Conservation (phyloP, 192 early-diverging fungal genomes). For the Backusella westeae region DNA sequence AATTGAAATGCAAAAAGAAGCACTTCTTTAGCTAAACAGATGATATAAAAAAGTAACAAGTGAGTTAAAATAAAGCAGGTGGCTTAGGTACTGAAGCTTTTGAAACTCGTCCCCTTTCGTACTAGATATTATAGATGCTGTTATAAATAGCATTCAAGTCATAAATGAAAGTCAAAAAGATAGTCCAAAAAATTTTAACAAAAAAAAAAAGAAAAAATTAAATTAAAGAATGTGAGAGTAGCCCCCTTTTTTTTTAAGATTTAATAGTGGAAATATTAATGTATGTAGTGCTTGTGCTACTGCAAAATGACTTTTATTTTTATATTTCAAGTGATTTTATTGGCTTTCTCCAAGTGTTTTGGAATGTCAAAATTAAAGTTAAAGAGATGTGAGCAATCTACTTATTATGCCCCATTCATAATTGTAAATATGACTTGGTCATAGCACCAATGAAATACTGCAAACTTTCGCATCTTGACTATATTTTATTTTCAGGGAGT, state of each 20-base stretch:
- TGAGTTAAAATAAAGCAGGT: neutral
- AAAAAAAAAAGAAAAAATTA: neutral
- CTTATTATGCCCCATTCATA: neutral
- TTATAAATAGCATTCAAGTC: neutral
- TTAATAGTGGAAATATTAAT: neutral
- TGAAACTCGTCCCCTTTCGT: neutral
- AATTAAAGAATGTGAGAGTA: neutral
- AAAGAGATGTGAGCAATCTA: neutral
- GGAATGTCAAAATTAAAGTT: conserved; percentile 3
- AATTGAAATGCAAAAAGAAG: neutral
- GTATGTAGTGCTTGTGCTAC: neutral
- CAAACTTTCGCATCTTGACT: neutral
- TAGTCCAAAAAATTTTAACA: neutral
- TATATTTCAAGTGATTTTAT: neutral
- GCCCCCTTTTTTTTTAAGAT: neutral
- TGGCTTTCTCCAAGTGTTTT: neutral
- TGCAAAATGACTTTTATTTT: neutral
- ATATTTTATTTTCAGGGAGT: neutral
- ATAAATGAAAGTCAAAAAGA: neutral
- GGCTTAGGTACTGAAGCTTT: neutral
- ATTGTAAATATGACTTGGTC: conserved; percentile 1
- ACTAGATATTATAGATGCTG: neutral
- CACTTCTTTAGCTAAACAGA: neutral
- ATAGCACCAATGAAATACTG: neutral
- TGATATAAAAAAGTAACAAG: neutral